Evolutionary conservation across 2,329 filamentous ascomycete genomes (phyloP), one percentile per base, ranked within the genome.

Genomic region (Chalara sp.): DNA sequence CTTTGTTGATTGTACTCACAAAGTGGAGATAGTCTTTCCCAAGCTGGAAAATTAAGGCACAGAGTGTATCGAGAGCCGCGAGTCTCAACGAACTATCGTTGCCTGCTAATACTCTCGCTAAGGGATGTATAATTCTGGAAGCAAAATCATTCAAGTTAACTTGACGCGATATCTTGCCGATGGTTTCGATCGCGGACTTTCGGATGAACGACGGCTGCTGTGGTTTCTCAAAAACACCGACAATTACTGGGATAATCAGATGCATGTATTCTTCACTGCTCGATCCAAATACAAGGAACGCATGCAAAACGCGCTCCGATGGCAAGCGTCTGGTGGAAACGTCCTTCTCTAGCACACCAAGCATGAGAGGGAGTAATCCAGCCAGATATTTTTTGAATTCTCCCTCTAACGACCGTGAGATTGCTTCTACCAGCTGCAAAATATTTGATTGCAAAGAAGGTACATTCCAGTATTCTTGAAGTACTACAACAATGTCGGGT

Each of bases 241-340:
- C 91, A 62, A 99, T 90, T 35, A 95, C 89, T 0, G 93, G 93
- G 47, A 99, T 89, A 58, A 99, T 97, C 48, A 99, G 76, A 66
- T 99, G 93, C 93, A 99, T 99, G 67, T 99, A 99, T 67, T 99
- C 93, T 66, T 99, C 93, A 8, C 87, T 88, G 63, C 91, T 97
- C 0, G 91, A 86, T 1, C 95, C 95, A 65, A 99, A 99, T 1
- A 99, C 88, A 31, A 99, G 73, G 68, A 99, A 96, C 0, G 92
- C 91, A 65, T 97, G 93, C 29, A 99, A 75, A 4, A 99, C 91
- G 60, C 86, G 86, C 65, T 96, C 90, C 0, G 91, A 95, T 2
- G 90, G 86, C 11, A 81, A 78, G n/a, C 89, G 80, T 62, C 89
- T 86, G 1, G 78, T 72, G 1, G 86, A 86, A 6, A 74, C 76